These are phyloP conservation scores for Penicillium aurantiogriseum DNA, from an alignment of 2,329 filamentous ascomycete genomes.

Conservation along the genomic window DNA sequence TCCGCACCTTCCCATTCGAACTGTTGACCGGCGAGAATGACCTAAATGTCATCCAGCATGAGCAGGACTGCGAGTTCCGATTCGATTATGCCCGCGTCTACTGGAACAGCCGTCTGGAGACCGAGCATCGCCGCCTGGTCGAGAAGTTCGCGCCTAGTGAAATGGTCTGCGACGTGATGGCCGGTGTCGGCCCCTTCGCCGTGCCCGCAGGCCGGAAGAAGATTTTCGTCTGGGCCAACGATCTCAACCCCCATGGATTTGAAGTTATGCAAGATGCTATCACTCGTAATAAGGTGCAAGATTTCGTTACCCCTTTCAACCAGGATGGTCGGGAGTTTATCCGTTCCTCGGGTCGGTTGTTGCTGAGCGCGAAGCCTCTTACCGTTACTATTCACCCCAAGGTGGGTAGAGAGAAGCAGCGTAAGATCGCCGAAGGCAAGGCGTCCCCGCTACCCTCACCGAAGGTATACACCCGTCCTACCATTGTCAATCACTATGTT, in stretches of 20 bases:
- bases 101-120: slow-evolving; percentile 92
- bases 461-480: slow-evolving; percentile 51
- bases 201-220: slow-evolving; percentile 84
- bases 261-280: slow-evolving; percentile 69
- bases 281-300: slow-evolving; percentile 71
- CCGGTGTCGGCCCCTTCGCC: slow-evolving; percentile 92
- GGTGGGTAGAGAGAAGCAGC: slow-evolving; percentile 23
- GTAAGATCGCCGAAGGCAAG: slow-evolving; percentile 29
- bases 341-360: slow-evolving; percentile 60
- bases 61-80: slow-evolving; percentile 79
- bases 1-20: slow-evolving; percentile 90
- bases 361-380: slow-evolving; percentile 50
- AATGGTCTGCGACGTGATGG: slow-evolving; percentile 95
- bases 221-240: slow-evolving; percentile 94
- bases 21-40: slow-evolving; percentile 79
- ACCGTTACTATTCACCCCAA: slow-evolving; percentile 54
- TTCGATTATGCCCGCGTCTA: slow-evolving; percentile 98
- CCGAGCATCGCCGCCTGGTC: slow-evolving; percentile 80
- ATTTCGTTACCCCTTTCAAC: slow-evolving; percentile 77
- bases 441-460: slow-evolving; percentile 28
- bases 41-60: slow-evolving; percentile 76
- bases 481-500: slow-evolving; percentile 85
- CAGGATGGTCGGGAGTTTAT: slow-evolving; percentile 82
- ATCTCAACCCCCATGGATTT: slow-evolving; percentile 89
- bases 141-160: slow-evolving; percentile 76